Evolutionary conservation across 768 basidiomycete species (phyloP), one percentile per base, ranked within the genome.

Genomic region (Russula compacta): DNA sequence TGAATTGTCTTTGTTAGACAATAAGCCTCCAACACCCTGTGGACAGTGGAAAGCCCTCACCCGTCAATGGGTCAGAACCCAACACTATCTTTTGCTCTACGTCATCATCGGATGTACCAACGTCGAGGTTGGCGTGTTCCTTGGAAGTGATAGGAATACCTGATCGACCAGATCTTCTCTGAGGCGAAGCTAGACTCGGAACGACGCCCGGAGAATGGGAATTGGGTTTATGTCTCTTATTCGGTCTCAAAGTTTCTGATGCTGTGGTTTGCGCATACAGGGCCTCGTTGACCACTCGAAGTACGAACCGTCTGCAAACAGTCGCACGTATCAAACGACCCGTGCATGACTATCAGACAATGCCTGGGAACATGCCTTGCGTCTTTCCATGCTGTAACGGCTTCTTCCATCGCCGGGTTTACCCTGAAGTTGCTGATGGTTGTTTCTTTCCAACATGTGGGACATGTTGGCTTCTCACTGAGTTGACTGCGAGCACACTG

Each of bases 401-500:
- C 71, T 51, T 76, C 76, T 58, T 75, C 76, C 52, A 78, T 58
- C 12, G 72, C 72, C 15, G 73, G 61, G 64, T 76, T 76, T 51
- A 73, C 62, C 54, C 73, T 61, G 46, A 78, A 70, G 44, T 65
- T 60, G 5, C 71, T 70, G 63, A 75, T 73, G 15, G 66, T 64
- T 3, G 71, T 70, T 15, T 68, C 63, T 54, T 60, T 59, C 53
- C 73, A 67, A 61, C 77, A 78, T 1, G 66, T 67, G 3, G 77
- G 76, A 63, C 77, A 78, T 61, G 73, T 68, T 60, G 73, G 73
- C 49, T 70, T 69, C 15, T 64, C 67, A 33, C 69, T 65, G 42
- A 76, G 56, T 14, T 71, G 71, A 33, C 69, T 71, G 36, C 75
- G 67, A n/a, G 75, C 73, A 65, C 76, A 77, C 76, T 77, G 53